Percentiles rank a stretch among this genome's conserved stretches.
phyloP scores from a whole-genome alignment of 2,329 filamentous ascomycete genomes.

The Elsinoe ampelina region DNA sequence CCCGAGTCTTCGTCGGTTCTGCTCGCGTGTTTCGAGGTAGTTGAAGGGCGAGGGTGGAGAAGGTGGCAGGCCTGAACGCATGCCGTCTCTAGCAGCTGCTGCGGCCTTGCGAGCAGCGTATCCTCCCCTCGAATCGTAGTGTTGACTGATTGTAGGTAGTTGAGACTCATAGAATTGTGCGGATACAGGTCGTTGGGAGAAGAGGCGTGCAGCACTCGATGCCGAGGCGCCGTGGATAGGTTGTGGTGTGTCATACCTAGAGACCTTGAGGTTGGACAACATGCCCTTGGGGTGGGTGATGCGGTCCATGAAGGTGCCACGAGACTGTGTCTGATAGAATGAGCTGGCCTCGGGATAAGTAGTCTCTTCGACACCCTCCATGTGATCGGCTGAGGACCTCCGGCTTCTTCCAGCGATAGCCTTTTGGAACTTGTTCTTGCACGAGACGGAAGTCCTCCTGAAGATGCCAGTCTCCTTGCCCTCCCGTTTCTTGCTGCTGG shows the following conservation, averaged over 20 bases:
- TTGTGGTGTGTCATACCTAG: slow-evolving; percentile 17
- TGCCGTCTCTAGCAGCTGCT: slow-evolving; percentile 13
- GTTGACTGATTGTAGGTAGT: slow-evolving; percentile 9
- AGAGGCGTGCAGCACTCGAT: slow-evolving; percentile 10
- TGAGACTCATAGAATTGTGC: slow-evolving; percentile 12
- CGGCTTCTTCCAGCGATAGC: slow-evolving; percentile 13
- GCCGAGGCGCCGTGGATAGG: slow-evolving; percentile 16
- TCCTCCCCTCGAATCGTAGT: slow-evolving; percentile 13
- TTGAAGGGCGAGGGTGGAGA: slow-evolving; percentile 13
- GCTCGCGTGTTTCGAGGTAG: slow-evolving; percentile 15
- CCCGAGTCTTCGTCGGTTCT: slow-evolving; percentile 16
- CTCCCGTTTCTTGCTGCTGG: slow-evolving; percentile 15
- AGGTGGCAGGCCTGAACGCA: slow-evolving; percentile 5
- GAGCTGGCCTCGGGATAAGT: slow-evolving; percentile 8
- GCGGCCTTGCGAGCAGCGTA: slow-evolving; percentile 16
- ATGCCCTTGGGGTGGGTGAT: slow-evolving; percentile 14
- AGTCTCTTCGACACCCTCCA: slow-evolving; percentile 17
- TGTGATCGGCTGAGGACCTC: slow-evolving; percentile 15
- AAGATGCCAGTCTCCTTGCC: slow-evolving; percentile 18
- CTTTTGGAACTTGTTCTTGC: slow-evolving; percentile 14
- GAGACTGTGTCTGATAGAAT: slow-evolving; percentile 13
- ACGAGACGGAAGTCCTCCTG: slow-evolving; percentile 16
- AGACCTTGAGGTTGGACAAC: slow-evolving; percentile 13
- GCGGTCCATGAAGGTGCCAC: slow-evolving; percentile 7
- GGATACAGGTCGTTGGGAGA: slow-evolving; percentile 14